Evolutionary conservation across 768 basidiomycete genomes (phyloP).

Genomic region (Coprinopsis strossmayeri): DNA sequence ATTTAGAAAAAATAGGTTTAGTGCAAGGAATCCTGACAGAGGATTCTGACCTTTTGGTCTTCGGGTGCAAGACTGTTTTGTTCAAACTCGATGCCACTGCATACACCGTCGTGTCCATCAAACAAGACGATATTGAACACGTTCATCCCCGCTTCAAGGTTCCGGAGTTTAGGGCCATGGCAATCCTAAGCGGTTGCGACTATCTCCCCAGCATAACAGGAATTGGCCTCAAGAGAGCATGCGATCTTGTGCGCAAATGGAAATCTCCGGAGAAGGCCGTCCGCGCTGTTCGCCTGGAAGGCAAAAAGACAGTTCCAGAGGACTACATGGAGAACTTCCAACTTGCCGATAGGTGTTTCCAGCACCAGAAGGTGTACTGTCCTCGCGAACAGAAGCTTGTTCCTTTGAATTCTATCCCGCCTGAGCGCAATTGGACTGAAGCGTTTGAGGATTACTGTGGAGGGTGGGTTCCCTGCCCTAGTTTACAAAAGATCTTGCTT

Average conservation of each 20-base stretch:
- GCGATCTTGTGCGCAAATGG: constrained; percentile 72
- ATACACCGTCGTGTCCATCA: constrained; percentile 60
- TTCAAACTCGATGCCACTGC: constrained; percentile 81
- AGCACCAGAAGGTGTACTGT: constrained; percentile 90
- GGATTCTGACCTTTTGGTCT: constrained; percentile 96
- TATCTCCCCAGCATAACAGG: constrained; percentile 89
- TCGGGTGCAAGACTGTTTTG: constrained; percentile 90
- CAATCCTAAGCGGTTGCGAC: constrained; percentile 89
- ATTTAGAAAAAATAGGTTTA: constrained; percentile 74
- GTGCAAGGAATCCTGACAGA: constrained; percentile 94
- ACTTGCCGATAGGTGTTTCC: constrained; percentile 86
- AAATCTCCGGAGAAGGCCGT: constrained; percentile 83
- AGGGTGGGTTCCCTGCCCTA: constrained; percentile 37
- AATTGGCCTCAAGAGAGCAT: constrained; percentile 91
- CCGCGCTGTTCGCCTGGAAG: constrained; percentile 69
- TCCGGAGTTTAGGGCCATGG: constrained; percentile 86
- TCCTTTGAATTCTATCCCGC: constrained; percentile 57
- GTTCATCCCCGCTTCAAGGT: constrained; percentile 48
- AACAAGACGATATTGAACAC: constrained; percentile 60
- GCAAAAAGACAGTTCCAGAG: constrained; percentile 73
- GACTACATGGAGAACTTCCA: constrained; percentile 71
- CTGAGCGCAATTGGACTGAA: constrained; percentile 50
- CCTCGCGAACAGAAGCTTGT: constrained; percentile 60
- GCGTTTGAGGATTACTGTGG: constrained; percentile 70
- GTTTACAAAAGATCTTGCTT: constrained; percentile 2